Evolutionary conservation across 805 yeast species (phyloP).

Genomic region (Groenewaldozyma salmanticensis): DNA sequence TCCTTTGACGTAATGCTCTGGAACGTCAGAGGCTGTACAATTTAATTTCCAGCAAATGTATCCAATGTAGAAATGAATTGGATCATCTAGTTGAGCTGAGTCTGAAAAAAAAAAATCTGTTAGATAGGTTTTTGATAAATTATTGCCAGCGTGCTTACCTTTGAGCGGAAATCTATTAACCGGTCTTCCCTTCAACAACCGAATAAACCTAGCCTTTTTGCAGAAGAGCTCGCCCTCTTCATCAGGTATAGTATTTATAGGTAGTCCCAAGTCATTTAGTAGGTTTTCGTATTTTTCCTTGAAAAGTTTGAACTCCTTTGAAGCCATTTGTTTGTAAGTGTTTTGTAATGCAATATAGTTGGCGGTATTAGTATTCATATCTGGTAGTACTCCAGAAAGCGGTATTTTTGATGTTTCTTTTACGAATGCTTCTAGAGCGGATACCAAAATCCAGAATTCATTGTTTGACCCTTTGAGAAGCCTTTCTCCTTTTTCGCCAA

Average conservation of each 20-base stretch:
- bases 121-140: no score
- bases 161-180: constrained; percentile 6
- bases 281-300: constrained; percentile 27
- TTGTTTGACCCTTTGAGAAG: constrained; percentile 2
- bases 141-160: not conserved
- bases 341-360: constrained; percentile 49
- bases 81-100: not conserved
- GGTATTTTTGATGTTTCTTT: constrained; percentile 34
- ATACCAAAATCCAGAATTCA: constrained; percentile 53
- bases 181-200: constrained; percentile 38
- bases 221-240: constrained; percentile 43
- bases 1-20: not conserved
- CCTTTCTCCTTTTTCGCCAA: not conserved
- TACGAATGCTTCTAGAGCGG: constrained; percentile 46
- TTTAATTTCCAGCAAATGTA: not conserved
- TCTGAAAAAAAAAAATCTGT: no score
- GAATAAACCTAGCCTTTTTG: constrained; percentile 47
- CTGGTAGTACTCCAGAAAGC: constrained; percentile 67
- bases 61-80: not conserved
- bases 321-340: constrained; percentile 49
- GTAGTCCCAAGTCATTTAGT: constrained; percentile 23
- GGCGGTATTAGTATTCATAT: constrained; percentile 73
- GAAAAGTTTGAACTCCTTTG: constrained; percentile 37
- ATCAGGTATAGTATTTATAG: constrained; percentile 25
- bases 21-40: not conserved